phyloP scores from a whole-genome alignment of 306 rosid genomes.

The Quercus variabilis region DNA sequence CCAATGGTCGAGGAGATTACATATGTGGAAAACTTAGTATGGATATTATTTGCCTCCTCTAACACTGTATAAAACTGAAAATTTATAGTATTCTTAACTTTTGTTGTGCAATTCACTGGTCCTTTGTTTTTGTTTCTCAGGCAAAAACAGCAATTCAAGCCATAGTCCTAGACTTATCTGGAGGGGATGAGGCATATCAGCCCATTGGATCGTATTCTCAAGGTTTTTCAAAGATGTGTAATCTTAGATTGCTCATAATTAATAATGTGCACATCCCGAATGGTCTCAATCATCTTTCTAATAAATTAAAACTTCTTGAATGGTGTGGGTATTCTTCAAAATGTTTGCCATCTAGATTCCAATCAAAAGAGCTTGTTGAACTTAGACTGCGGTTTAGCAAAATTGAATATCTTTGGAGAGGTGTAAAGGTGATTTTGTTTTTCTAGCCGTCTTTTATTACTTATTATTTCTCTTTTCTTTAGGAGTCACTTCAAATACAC shows the following conservation, averaged over 20 bases:
- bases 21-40: no score
- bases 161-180: background rate
- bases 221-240: background rate
- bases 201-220: background rate
- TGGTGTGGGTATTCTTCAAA: constrained; percentile 3
- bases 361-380: no score
- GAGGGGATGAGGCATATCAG: background rate
- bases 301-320: background rate
- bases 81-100: background rate
- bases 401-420: no score
- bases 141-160: background rate
- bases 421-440: no score
- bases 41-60: no score
- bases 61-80: no score
- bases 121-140: background rate
- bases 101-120: background rate
- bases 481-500: no score
- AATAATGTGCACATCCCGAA: background rate
- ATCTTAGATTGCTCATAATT: background rate
- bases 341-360: no score
- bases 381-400: no score
- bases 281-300: background rate
- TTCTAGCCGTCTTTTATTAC: no score
- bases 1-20: no score
- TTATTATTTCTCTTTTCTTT: no score